These are phyloP conservation scores for Annulohypoxylon moriforme DNA, from an alignment of 495 filamentous ascomycete genomes.

Conservation along the genomic window DNA sequence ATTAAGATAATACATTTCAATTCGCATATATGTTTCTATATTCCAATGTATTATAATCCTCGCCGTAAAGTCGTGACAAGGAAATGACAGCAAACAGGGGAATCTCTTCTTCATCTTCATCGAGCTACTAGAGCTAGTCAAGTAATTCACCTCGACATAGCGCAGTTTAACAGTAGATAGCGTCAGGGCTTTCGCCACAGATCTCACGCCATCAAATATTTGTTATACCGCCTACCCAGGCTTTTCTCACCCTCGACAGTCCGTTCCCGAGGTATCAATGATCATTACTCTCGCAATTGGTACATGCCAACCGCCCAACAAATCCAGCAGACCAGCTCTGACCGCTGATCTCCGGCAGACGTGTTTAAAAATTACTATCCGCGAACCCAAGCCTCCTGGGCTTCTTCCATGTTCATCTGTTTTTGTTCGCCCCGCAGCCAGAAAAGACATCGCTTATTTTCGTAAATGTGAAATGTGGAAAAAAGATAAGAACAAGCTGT, in stretches of 20 bases:
- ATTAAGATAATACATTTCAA: constrained; percentile 27
- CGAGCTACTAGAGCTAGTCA: constrained; percentile 39
- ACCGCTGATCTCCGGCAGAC: constrained; percentile 46
- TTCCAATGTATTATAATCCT: constrained; percentile 54
- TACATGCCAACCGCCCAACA: constrained; percentile 28
- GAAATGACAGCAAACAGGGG: constrained; percentile 49
- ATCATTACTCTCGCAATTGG: constrained; percentile 41
- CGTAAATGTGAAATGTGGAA: constrained; percentile 41
- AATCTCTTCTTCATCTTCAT: constrained; percentile 47
- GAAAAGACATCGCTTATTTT: constrained; percentile 47
- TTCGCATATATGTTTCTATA: constrained; percentile 44
- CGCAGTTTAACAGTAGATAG: constrained; percentile 24
- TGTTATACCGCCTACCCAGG: constrained; percentile 24
- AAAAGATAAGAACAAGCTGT: constrained; percentile 49
- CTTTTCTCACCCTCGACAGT: constrained; percentile 27
- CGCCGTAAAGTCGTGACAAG: constrained; percentile 57
- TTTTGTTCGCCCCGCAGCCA: constrained; percentile 53
- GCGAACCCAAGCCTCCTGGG: constrained; percentile 61
- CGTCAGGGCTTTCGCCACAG: constrained; percentile 39
- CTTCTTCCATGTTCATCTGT: constrained; percentile 57
- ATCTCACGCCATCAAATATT: constrained; percentile 26
- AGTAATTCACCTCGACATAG: constrained; percentile 37
- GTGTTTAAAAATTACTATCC: constrained; percentile 57
- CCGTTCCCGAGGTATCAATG: constrained; percentile 42
- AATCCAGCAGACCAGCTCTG: constrained; percentile 43